Evolutionary conservation across 306 rosid species (phyloP).

Genomic region (Quercus rubra): DNA sequence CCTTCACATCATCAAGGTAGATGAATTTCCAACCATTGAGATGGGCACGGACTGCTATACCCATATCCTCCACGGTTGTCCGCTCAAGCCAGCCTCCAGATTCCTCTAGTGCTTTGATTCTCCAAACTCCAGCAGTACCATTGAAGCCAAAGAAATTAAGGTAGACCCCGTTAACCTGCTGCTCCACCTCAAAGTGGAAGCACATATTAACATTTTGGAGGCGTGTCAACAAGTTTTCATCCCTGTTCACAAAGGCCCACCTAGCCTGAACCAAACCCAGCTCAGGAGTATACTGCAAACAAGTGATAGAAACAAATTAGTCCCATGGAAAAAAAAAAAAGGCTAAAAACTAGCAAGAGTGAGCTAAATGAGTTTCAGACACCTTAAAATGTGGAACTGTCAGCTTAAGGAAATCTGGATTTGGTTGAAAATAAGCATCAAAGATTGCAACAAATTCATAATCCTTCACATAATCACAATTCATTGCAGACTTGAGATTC

Average conservation of each 20-base stretch:
- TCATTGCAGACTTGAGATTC: conserved; percentile 83
- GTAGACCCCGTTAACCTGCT: conserved; percentile 71
- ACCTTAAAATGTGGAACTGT: conserved; percentile 78
- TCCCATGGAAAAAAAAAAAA: not conserved
- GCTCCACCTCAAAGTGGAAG: conserved; percentile 84
- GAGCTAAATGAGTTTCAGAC: not conserved
- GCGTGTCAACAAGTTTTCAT: conserved; percentile 67
- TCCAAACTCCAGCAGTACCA: conserved; percentile 91
- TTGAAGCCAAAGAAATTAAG: conserved; percentile 76
- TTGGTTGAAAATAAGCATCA: conserved; percentile 81
- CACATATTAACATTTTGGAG: conserved; percentile 68
- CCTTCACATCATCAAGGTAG: conserved; percentile 77
- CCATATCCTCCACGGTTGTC: conserved; percentile 84
- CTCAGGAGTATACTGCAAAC: conserved; percentile 54
- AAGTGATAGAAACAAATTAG: conserved; percentile 11
- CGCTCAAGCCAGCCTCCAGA: conserved; percentile 85
- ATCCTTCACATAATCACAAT: conserved; percentile 56
- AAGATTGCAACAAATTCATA: conserved; percentile 73
- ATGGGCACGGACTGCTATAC: conserved; percentile 80
- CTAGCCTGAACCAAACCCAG: conserved; percentile 78
- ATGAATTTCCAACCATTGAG: conserved; percentile 77
- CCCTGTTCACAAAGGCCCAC: conserved; percentile 75
- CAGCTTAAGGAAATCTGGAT: conserved; percentile 55
- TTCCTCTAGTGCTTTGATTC: conserved; percentile 74
- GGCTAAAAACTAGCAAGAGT: not conserved